Base-by-base conservation (phyloP, 768 basidiomycete species). In the Termitomyces sp. region DNA sequence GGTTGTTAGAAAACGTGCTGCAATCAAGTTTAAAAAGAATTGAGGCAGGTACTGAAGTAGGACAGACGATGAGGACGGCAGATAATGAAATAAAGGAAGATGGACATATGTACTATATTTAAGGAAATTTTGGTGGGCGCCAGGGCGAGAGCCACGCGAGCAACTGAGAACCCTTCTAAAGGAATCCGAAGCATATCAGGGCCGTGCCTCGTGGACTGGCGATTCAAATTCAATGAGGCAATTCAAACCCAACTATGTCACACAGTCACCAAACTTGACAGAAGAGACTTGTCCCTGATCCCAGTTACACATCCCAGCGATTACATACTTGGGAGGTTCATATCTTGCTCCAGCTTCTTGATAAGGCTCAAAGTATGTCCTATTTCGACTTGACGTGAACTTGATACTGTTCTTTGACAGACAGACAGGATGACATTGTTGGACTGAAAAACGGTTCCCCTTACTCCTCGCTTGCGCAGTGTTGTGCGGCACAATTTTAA, bases 101-200 rank as follows among this genome's bases (percentile, higher is more conserved):
- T 56, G 40, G 38, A n/a, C n/a, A 33, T 45, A 52, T 57, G 30
- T 30, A 7, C 30, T 61, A 61, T 61, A 61, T 61, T 64, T 64
- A 64, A 58, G 40, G 63, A 53, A 48, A 54, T 57, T 50, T 54
- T 59, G 30, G 56, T 22, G 38, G 56, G 58, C 62, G 62, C 44
- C 61, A 61, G 47, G 55, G 43, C 53, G 24, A 54, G 58, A 55
- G 28, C 58, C 63, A 64, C 63, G 61, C 61, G 63, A 64, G 52
- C 52, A 45, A 55, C n/a, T 22, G 48, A 60, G 57, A 46, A 44
- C 14, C 18, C 40, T 57, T 64, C 54, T 35, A 43, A 50, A 56
- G 46, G 43, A 61, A 59, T 58, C 56, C 54, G 63, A 64, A 63
- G 62, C 59, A 52, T 22, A 24, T 33, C 55, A 56, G 58, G 48